Evolutionary conservation across 495 filamentous ascomycete species (phyloP).

Genomic region (Neurospora hispaniola): DNA sequence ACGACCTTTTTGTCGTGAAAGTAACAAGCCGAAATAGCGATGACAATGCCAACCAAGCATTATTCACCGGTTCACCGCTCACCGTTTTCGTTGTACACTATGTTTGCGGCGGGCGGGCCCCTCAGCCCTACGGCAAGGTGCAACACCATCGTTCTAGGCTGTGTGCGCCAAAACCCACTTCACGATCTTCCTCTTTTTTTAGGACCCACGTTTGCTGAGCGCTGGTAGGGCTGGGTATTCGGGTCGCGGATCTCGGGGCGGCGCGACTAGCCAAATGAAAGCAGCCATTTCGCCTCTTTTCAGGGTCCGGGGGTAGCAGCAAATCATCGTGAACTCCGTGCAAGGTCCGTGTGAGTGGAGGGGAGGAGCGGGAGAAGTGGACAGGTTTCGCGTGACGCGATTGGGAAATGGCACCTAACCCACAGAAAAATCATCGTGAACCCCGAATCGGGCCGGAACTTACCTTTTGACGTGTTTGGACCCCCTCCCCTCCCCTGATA

Average conservation of each 20-base stretch:
- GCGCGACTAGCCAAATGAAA: neutral
- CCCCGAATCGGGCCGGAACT: neutral
- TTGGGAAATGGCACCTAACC: neutral
- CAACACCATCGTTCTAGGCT: neutral
- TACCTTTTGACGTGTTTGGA: neutral
- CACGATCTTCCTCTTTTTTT: neutral
- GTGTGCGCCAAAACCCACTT: neutral
- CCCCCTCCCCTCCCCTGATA: neutral
- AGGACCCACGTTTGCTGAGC: neutral
- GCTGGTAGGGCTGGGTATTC: neutral
- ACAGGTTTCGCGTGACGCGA: neutral
- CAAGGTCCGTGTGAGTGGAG: neutral
- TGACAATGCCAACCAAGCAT: neutral
- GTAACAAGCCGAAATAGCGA: neutral
- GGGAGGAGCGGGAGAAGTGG: neutral
- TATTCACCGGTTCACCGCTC: neutral
- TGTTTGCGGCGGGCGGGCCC: neutral
- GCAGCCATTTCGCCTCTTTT: neutral
- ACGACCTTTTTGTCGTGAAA: neutral
- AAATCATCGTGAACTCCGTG: neutral
- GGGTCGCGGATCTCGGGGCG: neutral
- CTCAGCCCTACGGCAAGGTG: neutral
- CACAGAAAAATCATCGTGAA: conserved; percentile 1
- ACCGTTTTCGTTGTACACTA: neutral
- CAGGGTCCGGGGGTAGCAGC: neutral